Conservation (phyloP, 2,329 filamentous ascomycete species). For the Cladosporium sp. region DNA sequence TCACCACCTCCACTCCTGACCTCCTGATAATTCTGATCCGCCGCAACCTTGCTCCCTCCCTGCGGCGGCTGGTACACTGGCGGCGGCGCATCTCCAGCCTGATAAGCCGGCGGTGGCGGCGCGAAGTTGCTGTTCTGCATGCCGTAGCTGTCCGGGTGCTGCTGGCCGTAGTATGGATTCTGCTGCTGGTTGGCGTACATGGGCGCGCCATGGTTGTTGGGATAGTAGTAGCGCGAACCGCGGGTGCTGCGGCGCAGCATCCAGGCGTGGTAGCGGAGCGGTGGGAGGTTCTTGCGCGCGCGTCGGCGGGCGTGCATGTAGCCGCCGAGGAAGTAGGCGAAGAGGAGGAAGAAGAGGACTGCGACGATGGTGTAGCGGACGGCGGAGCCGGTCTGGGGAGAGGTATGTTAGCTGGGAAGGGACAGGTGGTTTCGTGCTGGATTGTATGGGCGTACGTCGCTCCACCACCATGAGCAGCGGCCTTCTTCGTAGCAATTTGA, state of each 20-base stretch:
- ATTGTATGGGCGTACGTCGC: constrained; percentile 24
- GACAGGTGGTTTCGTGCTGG: not conserved
- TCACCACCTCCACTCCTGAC: constrained; percentile 21
- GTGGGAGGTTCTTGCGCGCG: constrained; percentile 63
- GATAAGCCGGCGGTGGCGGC: constrained; percentile 38
- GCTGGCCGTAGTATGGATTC: constrained; percentile 24
- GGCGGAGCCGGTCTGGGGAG: constrained; percentile 60
- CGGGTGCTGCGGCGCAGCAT: constrained; percentile 30
- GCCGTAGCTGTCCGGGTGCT: constrained; percentile 24
- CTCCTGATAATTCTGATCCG: constrained; percentile 34
- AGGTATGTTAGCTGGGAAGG: not conserved
- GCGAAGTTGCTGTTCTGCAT: constrained; percentile 29
- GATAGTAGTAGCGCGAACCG: not conserved
- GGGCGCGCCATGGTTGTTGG: constrained; percentile 22
- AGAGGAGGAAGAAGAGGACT: constrained; percentile 58
- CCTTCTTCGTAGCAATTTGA: constrained; percentile 15
- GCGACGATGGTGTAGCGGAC: constrained; percentile 72
- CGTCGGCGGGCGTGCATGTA: constrained; percentile 69
- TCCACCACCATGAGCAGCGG: constrained; percentile 29
- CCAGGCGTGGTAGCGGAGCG: constrained; percentile 67
- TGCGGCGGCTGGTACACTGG: constrained; percentile 39
- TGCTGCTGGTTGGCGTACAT: constrained; percentile 20
- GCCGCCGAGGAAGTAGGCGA: constrained; percentile 65
- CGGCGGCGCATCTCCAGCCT: constrained; percentile 33
- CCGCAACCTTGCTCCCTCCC: constrained; percentile 37